A percentile compares a stretch with the other conserved stretches of the same genome.
These are phyloP conservation scores for Trichoderma koningii DNA, from an alignment of 2,329 filamentous ascomycete genomes.

Conservation along the genomic window DNA sequence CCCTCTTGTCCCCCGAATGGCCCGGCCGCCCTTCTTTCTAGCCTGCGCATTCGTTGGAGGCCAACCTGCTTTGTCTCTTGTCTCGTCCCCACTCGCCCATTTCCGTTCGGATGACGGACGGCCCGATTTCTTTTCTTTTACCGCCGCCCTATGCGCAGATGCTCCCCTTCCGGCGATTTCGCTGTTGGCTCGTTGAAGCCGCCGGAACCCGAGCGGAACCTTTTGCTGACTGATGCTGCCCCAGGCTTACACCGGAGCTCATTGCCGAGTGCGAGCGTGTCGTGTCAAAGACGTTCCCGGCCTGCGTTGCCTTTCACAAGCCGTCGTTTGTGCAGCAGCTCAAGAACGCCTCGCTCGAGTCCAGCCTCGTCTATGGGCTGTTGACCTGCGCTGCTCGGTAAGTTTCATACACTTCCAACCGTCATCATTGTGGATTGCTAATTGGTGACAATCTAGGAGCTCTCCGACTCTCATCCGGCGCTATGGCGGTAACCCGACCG, in stretches of 20 bases:
- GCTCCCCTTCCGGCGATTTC: neutral
- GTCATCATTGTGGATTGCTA: no score
- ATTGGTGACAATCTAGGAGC: slow-evolving; percentile 44
- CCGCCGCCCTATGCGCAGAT: slow-evolving; percentile 15
- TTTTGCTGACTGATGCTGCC: slow-evolving; percentile 33
- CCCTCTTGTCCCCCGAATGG: slow-evolving; percentile 25
- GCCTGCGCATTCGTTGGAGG: slow-evolving; percentile 12
- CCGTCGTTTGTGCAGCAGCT: slow-evolving; percentile 63
- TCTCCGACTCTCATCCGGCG: slow-evolving; percentile 59
- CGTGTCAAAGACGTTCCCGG: slow-evolving; percentile 61
- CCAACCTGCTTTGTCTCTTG: slow-evolving; percentile 11
- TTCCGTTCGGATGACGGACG: slow-evolving; percentile 26
- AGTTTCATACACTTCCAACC: slow-evolving; percentile 32
- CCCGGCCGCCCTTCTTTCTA: slow-evolving; percentile 25
- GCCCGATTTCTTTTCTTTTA: slow-evolving; percentile 18
- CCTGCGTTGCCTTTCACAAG: slow-evolving; percentile 65
- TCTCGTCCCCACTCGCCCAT: slow-evolving; percentile 23
- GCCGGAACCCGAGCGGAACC: slow-evolving; percentile 31
- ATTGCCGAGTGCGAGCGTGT: slow-evolving; percentile 62
- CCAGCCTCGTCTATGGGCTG: slow-evolving; percentile 59
- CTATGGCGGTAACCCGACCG: slow-evolving; percentile 58
- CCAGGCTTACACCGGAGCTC: slow-evolving; percentile 57
- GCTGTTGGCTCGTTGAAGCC: slow-evolving; percentile 16
- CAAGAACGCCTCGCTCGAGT: slow-evolving; percentile 57
- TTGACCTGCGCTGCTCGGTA: slow-evolving; percentile 61